Base-by-base conservation (phyloP, 208 protist species). In the Leishmania tropica region DNA sequence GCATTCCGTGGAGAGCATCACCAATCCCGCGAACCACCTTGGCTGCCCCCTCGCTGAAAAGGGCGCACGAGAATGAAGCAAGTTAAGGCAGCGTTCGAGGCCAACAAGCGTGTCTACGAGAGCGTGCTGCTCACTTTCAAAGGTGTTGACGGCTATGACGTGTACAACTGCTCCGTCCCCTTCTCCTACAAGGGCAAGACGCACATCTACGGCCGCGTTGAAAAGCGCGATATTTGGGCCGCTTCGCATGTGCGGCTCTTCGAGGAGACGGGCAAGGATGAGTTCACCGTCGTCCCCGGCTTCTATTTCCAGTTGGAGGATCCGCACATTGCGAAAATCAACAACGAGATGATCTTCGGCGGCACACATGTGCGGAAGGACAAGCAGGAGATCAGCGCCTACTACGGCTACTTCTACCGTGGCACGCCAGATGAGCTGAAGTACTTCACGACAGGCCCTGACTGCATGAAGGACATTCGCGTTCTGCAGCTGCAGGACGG, bases 81-180 rank as follows among this genome's bases (percentile, higher is more conserved):
- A 21, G 17, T 21, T 86, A 78, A 68, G 37, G 54, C 5, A 10
- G 67, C 81, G 31, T 92, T 92, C 42, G 88, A 92, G 78, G 75
- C 68, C 28, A 82, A 56, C 42, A 81, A 80, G 28, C 75, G 73
- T 8, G 81, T 93, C 8, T 93, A 90, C 67, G 89, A 90, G 28
- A 88, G 87, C 73, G 85, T 75, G 0, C 40, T 90, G 17, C 83
- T 90, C 60, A 90, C 89, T 35, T 90, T 93, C 72, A 86, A 85
- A 65, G 87, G 89, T 42, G 87, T 90, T n/a, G 89, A 90, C n/a
- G 89, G 87, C 19, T 78, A 65, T 31, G 89, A 92, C 74, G 89
- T 92, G 62, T 92, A 92, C 83, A 92, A 92, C 81, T 90, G 87
- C 76, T 92, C 89, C 48, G 85, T 90, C 17, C 89, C 89, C 3